These are phyloP conservation scores for Fistulina hepatica DNA, from an alignment of 1,284 basidiomycete genomes.

Conservation along the genomic window DNA sequence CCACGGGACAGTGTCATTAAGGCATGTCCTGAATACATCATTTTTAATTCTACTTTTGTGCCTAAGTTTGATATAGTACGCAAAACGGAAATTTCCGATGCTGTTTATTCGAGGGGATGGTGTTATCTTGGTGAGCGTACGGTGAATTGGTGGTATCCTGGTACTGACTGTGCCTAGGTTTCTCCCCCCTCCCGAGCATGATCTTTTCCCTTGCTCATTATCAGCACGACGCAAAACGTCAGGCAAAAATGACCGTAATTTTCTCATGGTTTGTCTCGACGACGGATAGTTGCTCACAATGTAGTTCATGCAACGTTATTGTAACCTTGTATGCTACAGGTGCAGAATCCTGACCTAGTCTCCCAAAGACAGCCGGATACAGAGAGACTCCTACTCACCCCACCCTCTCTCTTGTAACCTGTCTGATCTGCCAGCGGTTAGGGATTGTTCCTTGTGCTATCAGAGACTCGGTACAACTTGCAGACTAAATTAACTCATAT, in stretches of 20 bases:
- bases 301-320: not conserved
- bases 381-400: no score
- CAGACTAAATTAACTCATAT: no score
- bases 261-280: not conserved
- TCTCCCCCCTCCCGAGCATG: conserved; percentile 63
- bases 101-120: conserved; percentile 95
- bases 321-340: no score
- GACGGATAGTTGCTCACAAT: not conserved
- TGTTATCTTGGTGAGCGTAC: conserved; percentile 69
- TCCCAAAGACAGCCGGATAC: no score
- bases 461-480: no score
- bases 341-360: no score
- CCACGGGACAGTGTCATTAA: conserved; percentile 52
- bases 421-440: no score
- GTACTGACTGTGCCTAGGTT: conserved; percentile 34
- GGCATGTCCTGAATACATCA: conserved; percentile 28
- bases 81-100: conserved; percentile 95
- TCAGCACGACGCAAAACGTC: not conserved
- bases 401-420: no score
- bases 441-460: no score
- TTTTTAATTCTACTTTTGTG: not conserved
- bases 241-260: not conserved
- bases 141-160: conserved; percentile 2
- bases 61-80: conserved; percentile 49
- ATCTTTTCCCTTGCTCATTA: conserved; percentile 8